Percentiles rank a stretch among this genome's conserved stretches.
Evolutionary conservation across 2,329 filamentous ascomycete species (phyloP).

Genomic region (Pezicula radicicola): DNA sequence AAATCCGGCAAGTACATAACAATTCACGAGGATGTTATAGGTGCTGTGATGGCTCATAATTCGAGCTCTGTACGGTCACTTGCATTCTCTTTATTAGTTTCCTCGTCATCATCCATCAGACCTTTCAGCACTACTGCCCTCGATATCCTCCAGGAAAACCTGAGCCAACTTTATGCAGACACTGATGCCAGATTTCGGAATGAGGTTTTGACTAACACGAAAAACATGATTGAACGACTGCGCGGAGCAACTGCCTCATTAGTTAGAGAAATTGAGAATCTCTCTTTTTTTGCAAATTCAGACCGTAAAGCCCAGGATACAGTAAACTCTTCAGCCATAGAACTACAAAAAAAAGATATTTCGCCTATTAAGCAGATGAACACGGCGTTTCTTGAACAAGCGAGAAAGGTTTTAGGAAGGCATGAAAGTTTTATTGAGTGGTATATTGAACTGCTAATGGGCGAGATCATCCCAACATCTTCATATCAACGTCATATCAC

Average conservation of each 20-base stretch:
- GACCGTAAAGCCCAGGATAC: constrained; percentile 18
- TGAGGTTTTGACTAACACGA: constrained; percentile 71
- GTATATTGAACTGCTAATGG: constrained; percentile 70
- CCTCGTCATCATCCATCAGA: constrained; percentile 70
- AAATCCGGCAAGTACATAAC: constrained; percentile 27
- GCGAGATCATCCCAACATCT: constrained; percentile 74
- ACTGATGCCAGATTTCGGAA: constrained; percentile 83
- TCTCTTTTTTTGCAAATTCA: constrained; percentile 8
- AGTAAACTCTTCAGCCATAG: neutral
- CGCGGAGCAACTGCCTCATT: constrained; percentile 62
- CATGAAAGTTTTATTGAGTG: constrained; percentile 68
- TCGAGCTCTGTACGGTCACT: constrained; percentile 69
- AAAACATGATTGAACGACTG: constrained; percentile 74
- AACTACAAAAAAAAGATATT: neutral
- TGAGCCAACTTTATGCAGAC: constrained; percentile 75
- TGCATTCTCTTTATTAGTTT: constrained; percentile 77
- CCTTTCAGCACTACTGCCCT: constrained; percentile 66
- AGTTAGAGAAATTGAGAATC: constrained; percentile 33
- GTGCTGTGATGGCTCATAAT: constrained; percentile 50
- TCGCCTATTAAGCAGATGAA: constrained; percentile 26
- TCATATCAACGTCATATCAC: constrained; percentile 90
- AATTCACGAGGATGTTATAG: constrained; percentile 43
- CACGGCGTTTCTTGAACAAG: constrained; percentile 1
- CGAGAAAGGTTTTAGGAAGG: constrained; percentile 27
- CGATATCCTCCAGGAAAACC: constrained; percentile 57